Conservation (phyloP, 148 eudicot species). For the Chenopodium formosanum region DNA sequence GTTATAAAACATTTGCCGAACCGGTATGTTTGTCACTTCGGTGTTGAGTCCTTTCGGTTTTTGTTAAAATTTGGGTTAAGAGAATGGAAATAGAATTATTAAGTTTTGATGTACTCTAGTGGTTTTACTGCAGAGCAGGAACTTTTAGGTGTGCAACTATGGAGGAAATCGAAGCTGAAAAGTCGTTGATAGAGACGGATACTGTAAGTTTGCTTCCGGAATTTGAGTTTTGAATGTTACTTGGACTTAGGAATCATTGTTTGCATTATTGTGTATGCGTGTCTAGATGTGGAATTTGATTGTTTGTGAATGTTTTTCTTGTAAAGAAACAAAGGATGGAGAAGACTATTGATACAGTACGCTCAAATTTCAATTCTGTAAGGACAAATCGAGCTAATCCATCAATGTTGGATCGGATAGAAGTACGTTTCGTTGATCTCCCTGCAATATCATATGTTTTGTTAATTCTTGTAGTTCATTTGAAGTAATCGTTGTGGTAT, state of each 20-base stretch:
- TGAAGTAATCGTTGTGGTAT: neutral
- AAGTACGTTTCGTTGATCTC: slow-evolving; percentile 41
- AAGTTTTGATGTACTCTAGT: slow-evolving; percentile 17
- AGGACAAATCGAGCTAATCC: slow-evolving; percentile 88
- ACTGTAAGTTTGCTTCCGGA: slow-evolving; percentile 47
- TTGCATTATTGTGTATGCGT: slow-evolving; percentile 3
- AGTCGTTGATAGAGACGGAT: slow-evolving; percentile 66
- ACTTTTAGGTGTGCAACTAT: slow-evolving; percentile 70
- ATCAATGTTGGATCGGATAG: slow-evolving; percentile 78
- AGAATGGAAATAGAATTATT: too few relatives aligned
- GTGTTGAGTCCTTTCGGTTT: neutral
- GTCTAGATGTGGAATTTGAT: neutral
- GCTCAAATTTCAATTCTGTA: slow-evolving; percentile 73
- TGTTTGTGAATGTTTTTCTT: slow-evolving; percentile 19
- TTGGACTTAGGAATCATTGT: neutral
- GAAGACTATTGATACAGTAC: slow-evolving; percentile 75
- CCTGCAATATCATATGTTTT: neutral
- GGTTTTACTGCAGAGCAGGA: slow-evolving; percentile 53
- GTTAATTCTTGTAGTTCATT: neutral
- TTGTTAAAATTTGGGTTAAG: neutral
- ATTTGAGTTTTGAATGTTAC: neutral
- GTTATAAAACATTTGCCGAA: slow-evolving; percentile 35
- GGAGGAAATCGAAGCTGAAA: slow-evolving; percentile 91
- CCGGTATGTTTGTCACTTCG: slow-evolving; percentile 42
- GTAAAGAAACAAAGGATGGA: slow-evolving; percentile 91